Base-by-base conservation (phyloP, 108 stramenopile genomes). In the Skeletonema menzelii region DNA sequence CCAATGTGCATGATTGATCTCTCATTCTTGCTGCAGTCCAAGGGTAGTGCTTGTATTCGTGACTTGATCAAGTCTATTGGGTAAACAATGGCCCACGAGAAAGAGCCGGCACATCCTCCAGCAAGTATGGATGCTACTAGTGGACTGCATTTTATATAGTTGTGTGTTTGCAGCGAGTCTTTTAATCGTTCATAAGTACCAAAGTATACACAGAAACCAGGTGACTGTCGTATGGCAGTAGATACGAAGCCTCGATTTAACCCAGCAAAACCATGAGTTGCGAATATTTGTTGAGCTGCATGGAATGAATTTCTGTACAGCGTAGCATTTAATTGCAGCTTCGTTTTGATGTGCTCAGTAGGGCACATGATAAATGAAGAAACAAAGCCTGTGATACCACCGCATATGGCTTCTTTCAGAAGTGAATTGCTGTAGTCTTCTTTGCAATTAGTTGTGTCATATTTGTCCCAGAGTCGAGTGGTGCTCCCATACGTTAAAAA, bases 61-160 rank as follows among this genome's bases (percentile, higher is more conserved):
- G 89, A 95, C 66, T 96, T 97, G 34, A 96, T 90, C 6, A 95
- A 74, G 66, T 97, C 97, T 17, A 95, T 44, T 7, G 97, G 97
- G 65, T 95, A 95, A 27, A 96, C 71, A 10, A 94, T 53, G 22
- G 73, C 67, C 97, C 97, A 97, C 8, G 93, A 91, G 1, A 88
- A 12, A 13, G 86, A 86, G 8, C 97, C 97, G 13, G 89, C 85
- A 7, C 88, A 37, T 4, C 97, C 97, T 30, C 97, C 97, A 8
- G 95, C 92, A 20, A 86, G 34, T 17, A 84, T 86, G 11, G 87
- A 86, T 13, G 88, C 70, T 1, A 80, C 22, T 76, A 86, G 83
- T 15, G 77, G 47, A 32, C 83, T 79, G 20, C 46, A 28, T 49
- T 49, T 47, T 37, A 44, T 7, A 24, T 38, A 57, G 70, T 65